Conservation (phyloP, 2,329 filamentous ascomycete species). For the Endocalyx cinctus region DNA sequence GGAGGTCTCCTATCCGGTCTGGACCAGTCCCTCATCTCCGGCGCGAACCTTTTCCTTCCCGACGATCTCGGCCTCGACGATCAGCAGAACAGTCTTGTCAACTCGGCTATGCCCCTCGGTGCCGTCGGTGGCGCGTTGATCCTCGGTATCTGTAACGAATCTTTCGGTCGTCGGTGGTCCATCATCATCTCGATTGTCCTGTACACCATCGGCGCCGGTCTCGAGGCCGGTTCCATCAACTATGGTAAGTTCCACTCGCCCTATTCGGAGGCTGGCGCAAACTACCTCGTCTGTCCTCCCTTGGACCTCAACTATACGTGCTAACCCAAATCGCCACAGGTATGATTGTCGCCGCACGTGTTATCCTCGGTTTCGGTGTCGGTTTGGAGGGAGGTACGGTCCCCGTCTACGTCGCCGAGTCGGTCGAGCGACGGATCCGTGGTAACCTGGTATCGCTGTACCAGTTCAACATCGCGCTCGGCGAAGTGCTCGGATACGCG, state of each 20-base stretch:
- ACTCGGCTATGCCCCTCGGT: slow-evolving; percentile 66
- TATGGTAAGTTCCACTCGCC: slow-evolving; percentile 51
- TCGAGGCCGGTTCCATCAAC: slow-evolving; percentile 63
- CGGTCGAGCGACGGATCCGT: slow-evolving; percentile 60
- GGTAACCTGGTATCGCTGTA: slow-evolving; percentile 71
- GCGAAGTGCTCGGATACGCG: slow-evolving; percentile 69
- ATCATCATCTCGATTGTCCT: slow-evolving; percentile 66
- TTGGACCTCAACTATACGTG: too few species aligned
- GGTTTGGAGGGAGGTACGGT: slow-evolving; percentile 72
- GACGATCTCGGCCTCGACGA: slow-evolving; percentile 49
- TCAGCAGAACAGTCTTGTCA: slow-evolving; percentile 60
- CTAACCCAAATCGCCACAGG: too few species aligned
- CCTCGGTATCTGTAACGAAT: slow-evolving; percentile 63
- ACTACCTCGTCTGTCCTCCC: too few species aligned
- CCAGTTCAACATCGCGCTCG: slow-evolving; percentile 71
- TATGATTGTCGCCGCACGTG: slow-evolving; percentile 65
- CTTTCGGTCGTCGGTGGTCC: slow-evolving; percentile 60
- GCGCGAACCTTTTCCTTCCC: slow-evolving; percentile 65
- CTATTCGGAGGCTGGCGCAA: too few species aligned
- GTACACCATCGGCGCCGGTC: slow-evolving; percentile 65
- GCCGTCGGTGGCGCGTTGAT: slow-evolving; percentile 66
- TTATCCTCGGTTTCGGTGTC: slow-evolving; percentile 66
- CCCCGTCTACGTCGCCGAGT: slow-evolving; percentile 70
- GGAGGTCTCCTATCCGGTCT: slow-evolving; percentile 68
- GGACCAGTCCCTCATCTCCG: slow-evolving; percentile 69